Evolutionary conservation across 2,329 filamentous ascomycete species (phyloP).

Genomic region (Penicillium italicum): DNA sequence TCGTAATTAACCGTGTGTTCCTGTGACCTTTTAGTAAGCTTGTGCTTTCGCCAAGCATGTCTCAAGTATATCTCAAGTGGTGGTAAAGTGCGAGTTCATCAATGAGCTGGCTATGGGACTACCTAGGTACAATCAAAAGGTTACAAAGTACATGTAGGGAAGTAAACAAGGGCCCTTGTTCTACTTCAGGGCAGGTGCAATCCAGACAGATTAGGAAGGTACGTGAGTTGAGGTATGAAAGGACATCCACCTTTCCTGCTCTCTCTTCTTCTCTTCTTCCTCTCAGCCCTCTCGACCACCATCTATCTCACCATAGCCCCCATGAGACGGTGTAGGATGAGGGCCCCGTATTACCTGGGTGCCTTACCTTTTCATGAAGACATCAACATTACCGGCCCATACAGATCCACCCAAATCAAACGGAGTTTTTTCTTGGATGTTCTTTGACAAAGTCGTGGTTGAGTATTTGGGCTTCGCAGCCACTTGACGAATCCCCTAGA

Average conservation of each 20-base stretch:
- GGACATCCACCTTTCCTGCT: neutral
- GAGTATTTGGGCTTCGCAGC: no score
- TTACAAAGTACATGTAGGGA: no score
- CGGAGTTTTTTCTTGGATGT: neutral
- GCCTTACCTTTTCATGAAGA: neutral
- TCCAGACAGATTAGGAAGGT: neutral
- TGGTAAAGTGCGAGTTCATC: no score
- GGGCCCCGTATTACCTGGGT: no score
- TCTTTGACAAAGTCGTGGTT: neutral
- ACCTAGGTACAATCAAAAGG: no score
- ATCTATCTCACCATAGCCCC: neutral
- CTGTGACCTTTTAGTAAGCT: neutral
- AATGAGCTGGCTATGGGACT: no score
- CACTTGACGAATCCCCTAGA: neutral
- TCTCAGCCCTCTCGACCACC: neutral
- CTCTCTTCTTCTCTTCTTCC: neutral
- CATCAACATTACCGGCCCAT: neutral
- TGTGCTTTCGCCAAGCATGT: neutral
- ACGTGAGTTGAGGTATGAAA: neutral
- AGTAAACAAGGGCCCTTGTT: neutral
- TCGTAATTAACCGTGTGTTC: no score
- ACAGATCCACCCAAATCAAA: neutral
- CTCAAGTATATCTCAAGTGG: no score
- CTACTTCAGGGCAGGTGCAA: neutral
- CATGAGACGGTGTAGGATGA: neutral